Percentiles rank a stretch among this genome's conserved stretches.
Evolutionary conservation across 2,329 filamentous ascomycete species (phyloP).

Genomic region (Zelopaecilomyces penicillatus): DNA sequence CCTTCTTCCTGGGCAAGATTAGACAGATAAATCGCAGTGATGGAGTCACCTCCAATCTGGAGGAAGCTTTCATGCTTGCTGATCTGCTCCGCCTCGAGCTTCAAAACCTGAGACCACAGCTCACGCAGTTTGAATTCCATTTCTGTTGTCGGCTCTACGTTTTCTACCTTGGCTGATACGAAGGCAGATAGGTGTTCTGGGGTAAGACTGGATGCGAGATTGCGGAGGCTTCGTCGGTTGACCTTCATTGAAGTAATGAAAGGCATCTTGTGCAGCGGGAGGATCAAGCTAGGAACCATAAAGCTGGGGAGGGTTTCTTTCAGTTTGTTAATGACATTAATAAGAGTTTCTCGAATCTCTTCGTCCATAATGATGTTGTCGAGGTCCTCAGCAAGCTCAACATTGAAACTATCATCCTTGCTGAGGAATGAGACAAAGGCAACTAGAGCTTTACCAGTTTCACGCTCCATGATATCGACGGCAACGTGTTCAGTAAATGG

Average conservation of each 20-base stretch:
- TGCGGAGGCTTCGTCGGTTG: background rate
- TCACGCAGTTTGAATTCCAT: slow-evolving; percentile 4
- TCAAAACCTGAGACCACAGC: slow-evolving; percentile 23
- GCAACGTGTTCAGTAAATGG: background rate
- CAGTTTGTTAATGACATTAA: background rate
- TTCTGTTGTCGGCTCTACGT: slow-evolving; percentile 6
- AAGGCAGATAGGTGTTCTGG: background rate
- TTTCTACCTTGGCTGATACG: background rate
- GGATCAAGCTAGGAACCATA: slow-evolving; percentile 11
- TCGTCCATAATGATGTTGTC: background rate
- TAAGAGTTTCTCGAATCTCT: background rate
- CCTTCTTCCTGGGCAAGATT: slow-evolving; percentile 22
- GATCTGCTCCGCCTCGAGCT: slow-evolving; percentile 17
- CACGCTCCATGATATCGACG: background rate
- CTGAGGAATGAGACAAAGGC: background rate
- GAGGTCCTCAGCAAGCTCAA: background rate
- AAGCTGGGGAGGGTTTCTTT: slow-evolving; percentile 4
- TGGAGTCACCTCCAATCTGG: slow-evolving; percentile 30
- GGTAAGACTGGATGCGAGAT: background rate
- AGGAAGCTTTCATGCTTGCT: slow-evolving; percentile 9
- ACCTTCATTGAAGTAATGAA: slow-evolving; percentile 6
- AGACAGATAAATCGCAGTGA: slow-evolving; percentile 34
- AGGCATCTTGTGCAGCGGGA: slow-evolving; percentile 10
- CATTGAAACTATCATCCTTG: too few species aligned
- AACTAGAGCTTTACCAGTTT: background rate